A percentile compares a stretch with the other conserved stretches of the same genome.
phyloP scores from a whole-genome alignment of 1,139 yeast genomes.

The Suhomyces choctaworum region DNA sequence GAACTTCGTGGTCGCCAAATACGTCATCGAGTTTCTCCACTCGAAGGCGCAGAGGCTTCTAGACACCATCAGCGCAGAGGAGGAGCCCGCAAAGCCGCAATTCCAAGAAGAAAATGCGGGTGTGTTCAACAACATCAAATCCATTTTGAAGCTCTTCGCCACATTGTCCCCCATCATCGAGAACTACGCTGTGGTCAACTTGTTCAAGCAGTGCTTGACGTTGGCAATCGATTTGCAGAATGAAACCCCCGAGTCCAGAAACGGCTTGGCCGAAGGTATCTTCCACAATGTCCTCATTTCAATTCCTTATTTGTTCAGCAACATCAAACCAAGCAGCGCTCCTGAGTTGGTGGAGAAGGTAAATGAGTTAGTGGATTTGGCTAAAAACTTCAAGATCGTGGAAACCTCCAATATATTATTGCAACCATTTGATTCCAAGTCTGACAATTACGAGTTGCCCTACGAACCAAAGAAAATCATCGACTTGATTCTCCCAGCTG shows the following conservation, averaged over 20 bases:
- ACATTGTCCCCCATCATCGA: conserved; percentile 63
- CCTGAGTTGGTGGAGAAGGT: conserved; percentile 37
- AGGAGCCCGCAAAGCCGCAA: conserved; percentile 2
- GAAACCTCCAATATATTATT: conserved; percentile 26
- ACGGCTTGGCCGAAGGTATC: conserved; percentile 67
- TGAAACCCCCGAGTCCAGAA: conserved; percentile 35
- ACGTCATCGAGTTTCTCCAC: conserved; percentile 69
- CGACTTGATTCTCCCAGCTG: conserved; percentile 54
- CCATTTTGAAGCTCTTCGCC: conserved; percentile 69
- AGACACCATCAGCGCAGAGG: conserved; percentile 21
- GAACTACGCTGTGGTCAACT: conserved; percentile 47
- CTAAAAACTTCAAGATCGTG: conserved; percentile 38
- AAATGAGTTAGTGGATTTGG: conserved; percentile 46
- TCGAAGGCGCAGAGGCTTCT: conserved; percentile 58
- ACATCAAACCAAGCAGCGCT: conserved; percentile 29
- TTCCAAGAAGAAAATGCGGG: conserved; percentile 48
- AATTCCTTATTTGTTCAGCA: conserved; percentile 65
- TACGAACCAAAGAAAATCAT: conserved; percentile 56
- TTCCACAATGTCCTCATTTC: conserved; percentile 64
- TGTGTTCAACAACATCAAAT: conserved; percentile 70
- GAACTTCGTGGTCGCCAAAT: conserved; percentile 67
- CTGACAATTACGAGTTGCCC: conserved; percentile 42
- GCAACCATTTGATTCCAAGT: conserved; percentile 42
- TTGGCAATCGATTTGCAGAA: conserved; percentile 59
- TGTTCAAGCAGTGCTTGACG: conserved; percentile 57